phyloP scores from a whole-genome alignment of 2,329 filamentous ascomycete species.

The Microsporum audouinii region DNA sequence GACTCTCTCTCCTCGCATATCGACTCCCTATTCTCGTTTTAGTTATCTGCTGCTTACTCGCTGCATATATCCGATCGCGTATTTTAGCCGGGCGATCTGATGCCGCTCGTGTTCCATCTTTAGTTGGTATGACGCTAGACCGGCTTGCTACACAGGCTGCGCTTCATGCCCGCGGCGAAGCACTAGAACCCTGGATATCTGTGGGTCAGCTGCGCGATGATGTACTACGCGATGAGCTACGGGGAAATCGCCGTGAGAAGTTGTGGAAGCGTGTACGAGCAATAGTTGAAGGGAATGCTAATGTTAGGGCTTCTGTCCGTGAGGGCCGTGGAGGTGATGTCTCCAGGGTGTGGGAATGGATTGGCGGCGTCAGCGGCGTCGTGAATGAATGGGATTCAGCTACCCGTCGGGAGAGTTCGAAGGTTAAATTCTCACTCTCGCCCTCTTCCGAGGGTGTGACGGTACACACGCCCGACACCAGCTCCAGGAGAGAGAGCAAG shows the following conservation, averaged over 20 bases:
- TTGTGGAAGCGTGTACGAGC: conserved; percentile 74
- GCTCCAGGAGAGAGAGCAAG: conserved; percentile 24
- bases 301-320: conserved; percentile 68
- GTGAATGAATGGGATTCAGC: conserved; percentile 21
- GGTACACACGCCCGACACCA: conserved; percentile 18
- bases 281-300: conserved; percentile 88
- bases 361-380: conserved; percentile 46
- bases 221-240: conserved; percentile 71
- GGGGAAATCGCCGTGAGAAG: conserved; percentile 59
- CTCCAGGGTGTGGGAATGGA: conserved; percentile 57
- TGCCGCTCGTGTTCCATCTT: conserved; percentile 61
- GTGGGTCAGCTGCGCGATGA: conserved; percentile 86
- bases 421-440: conserved; percentile 21
- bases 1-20: conserved; percentile 41
- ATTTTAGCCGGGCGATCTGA: conserved; percentile 54
- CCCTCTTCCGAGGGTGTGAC: conserved; percentile 15
- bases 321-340: conserved; percentile 46
- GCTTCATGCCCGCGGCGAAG: conserved; percentile 54
- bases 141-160: conserved; percentile 74
- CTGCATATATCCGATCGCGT: conserved; percentile 53
- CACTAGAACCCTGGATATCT: conserved; percentile 68
- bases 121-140: conserved; percentile 76
- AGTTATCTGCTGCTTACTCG: conserved; percentile 34
- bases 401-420: conserved; percentile 20
- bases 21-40: conserved; percentile 41